Conservation (phyloP, 1,284 basidiomycete genomes). For the Hemileia vastatrix region DNA sequence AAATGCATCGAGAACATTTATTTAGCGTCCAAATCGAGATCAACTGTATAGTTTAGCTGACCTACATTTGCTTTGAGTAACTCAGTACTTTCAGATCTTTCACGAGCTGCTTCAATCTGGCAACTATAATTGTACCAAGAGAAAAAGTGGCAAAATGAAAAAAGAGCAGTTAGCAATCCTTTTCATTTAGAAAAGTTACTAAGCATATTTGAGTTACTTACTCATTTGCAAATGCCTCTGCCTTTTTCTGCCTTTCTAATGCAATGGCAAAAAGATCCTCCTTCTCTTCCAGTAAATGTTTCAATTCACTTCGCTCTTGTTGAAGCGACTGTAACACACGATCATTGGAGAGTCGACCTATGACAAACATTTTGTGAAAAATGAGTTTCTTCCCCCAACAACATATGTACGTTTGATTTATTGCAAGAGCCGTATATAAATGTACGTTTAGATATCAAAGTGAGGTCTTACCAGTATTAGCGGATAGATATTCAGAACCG, state of each 20-base stretch:
- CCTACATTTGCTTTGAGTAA: constrained; percentile 65
- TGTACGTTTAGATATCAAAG: background rate
- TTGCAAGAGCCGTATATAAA: too few species aligned
- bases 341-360: constrained; percentile 53
- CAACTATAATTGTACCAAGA: constrained; percentile 39
- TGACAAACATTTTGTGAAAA: background rate
- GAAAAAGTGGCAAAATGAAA: background rate
- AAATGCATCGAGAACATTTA: constrained; percentile 1
- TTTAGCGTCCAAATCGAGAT: constrained; percentile 8
- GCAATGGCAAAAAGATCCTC: constrained; percentile 62
- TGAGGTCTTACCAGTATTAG: constrained; percentile 49
- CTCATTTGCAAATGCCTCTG: constrained; percentile 63
- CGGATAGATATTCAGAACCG: constrained; percentile 62
- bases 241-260: constrained; percentile 66
- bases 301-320: constrained; percentile 67
- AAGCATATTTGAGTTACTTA: background rate
- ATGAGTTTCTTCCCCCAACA: too few species aligned
- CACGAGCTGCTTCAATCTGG: constrained; percentile 62
- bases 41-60: constrained; percentile 23
- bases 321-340: constrained; percentile 63
- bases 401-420: too few species aligned
- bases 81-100: constrained; percentile 65
- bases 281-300: constrained; percentile 66
- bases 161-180: background rate
- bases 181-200: background rate